Evolutionary conservation across 2,329 filamentous ascomycete genomes (phyloP), one percentile per base, ranked within the genome.

Genomic region (Colletotrichum eremochloae): DNA sequence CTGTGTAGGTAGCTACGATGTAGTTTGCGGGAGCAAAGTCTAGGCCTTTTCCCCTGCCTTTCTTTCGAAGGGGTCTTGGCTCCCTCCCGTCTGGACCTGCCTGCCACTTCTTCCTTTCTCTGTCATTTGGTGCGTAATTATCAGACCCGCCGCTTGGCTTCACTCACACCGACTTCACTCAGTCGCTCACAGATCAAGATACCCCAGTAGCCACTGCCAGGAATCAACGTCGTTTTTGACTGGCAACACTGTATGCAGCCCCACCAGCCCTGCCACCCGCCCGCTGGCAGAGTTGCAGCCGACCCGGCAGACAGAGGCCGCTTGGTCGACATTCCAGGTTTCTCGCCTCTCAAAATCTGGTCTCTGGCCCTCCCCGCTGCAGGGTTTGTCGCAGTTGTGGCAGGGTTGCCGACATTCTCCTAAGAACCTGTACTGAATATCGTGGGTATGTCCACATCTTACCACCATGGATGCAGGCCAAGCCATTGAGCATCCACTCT

Each of bases 221-320:
- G 69, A 72, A 69, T 72, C 69, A 53, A 57, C 31, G 36, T 31
- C 5, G 24, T 46, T 60, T 61, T 46, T 69, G 12, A 48, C 70
- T 61, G 66, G 66, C 50, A 56, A 72, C 66, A 69, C 55, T 55
- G 60, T 61, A 24, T 5, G 46, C 5, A 4, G 63, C 57, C 66
- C 55, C 66, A 65, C 70, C 24, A 48, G 60, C 57, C 61, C 66
- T 65, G 66, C 48, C 55, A 52, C 24, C 66, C 60, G 60, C 40
- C 66, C 55, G 60, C 70, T 61, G 60, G 40, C 60, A 69, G 66
- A 64, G 70, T 70, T 64, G 66, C 66, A 72, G 42, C 33, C 46
- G 67, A 61, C 60, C 66, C 66, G 55, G 69, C 60, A 64, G 33
- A 69, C 55, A 48, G 33, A 48, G n/a, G 60, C 24, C 69, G 33